Conservation (phyloP, 768 basidiomycete species). For the Russula foetens region DNA sequence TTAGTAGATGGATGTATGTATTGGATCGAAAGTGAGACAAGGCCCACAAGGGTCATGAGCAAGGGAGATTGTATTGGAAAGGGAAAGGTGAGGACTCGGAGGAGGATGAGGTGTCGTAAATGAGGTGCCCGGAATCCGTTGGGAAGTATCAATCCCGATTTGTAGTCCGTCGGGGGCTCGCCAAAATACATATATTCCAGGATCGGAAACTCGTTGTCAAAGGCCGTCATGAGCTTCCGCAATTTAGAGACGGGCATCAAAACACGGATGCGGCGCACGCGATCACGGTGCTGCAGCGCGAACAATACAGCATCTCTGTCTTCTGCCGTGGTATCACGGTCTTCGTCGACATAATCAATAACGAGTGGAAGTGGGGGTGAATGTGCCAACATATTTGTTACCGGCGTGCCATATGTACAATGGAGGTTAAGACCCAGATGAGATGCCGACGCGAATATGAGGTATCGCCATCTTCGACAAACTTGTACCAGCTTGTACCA, state of each 20-base stretch:
- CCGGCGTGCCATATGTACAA: background rate
- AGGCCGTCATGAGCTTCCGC: background rate
- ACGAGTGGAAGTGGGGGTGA: background rate
- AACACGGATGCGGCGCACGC: background rate
- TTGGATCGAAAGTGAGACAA: background rate
- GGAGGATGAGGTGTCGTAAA: background rate
- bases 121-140: background rate
- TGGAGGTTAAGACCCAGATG: background rate
- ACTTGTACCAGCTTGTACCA: background rate
- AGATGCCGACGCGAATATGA: background rate
- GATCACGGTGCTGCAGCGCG: background rate
- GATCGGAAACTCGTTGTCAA: background rate
- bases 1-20: background rate
- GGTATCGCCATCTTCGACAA: slow-evolving; percentile 23
- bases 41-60: background rate
- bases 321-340: background rate
- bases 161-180: background rate
- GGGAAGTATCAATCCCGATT: background rate
- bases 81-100: background rate
- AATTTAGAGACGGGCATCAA: background rate
- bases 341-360: background rate
- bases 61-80: background rate
- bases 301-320: background rate
- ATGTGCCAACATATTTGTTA: slow-evolving; percentile 29
- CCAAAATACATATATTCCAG: background rate